These are phyloP conservation scores for Capronia coronata DNA, from an alignment of 2,329 filamentous ascomycete species.

Conservation along the genomic window DNA sequence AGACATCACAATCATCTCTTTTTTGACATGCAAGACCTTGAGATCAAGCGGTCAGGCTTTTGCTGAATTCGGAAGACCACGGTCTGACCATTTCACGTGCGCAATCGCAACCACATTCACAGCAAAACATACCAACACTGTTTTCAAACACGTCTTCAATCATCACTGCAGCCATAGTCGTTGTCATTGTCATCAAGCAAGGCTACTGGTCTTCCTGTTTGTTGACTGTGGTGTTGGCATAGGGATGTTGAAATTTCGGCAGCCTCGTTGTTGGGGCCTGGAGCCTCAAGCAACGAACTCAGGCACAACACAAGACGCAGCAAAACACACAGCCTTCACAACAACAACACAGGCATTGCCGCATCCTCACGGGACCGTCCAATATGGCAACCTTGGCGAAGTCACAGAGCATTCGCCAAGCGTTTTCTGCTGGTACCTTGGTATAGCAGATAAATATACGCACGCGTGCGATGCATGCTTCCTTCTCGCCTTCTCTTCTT, in stretches of 20 bases:
- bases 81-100: not conserved
- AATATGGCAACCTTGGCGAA: not conserved
- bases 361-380: not conserved
- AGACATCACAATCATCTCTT: too few relatives aligned
- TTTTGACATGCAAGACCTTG: not conserved
- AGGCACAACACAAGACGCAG: not conserved
- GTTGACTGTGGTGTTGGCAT: not conserved
- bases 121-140: not conserved
- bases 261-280: not conserved
- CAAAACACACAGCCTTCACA: not conserved
- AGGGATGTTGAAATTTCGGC: not conserved
- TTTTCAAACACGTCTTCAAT: not conserved
- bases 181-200: not conserved
- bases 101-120: not conserved
- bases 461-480: not conserved
- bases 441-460: not conserved
- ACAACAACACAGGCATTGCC: not conserved
- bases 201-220: not conserved
- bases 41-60: not conserved
- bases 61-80: not conserved
- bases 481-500: not conserved
- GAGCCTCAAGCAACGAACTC: not conserved
- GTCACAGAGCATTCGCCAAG: not conserved
- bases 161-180: too few relatives aligned
- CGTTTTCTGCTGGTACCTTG: not conserved